Percentiles rank a stretch among this genome's conserved stretches.
Conservation (phyloP, 2,329 filamentous ascomycete genomes). For the Dothideomycetes sp. region DNA sequence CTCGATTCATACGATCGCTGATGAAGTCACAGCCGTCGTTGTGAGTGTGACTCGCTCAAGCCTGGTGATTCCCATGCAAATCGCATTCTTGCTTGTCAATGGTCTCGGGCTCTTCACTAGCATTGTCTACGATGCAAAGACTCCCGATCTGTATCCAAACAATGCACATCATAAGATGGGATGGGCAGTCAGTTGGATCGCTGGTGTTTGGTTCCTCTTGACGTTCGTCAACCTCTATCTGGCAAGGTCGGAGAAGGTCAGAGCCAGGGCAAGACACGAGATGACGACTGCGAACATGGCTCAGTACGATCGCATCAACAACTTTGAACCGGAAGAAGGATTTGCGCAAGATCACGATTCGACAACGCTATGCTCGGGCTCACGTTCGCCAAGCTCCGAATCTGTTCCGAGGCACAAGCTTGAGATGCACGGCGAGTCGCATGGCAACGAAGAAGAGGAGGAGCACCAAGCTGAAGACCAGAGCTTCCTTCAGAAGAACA, state of each 20-base stretch:
- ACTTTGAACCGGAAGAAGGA: slow-evolving; percentile 35
- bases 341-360: slow-evolving; percentile 21
- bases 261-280: slow-evolving; percentile 17
- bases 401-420: slow-evolving; percentile 17
- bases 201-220: slow-evolving; percentile 58
- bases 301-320: slow-evolving; percentile 28
- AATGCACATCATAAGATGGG: slow-evolving; percentile 78
- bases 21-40: slow-evolving; percentile 59
- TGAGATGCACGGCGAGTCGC: slow-evolving; percentile 14
- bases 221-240: slow-evolving; percentile 52
- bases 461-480: slow-evolving; percentile 36
- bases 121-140: slow-evolving; percentile 63
- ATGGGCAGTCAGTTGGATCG: slow-evolving; percentile 67
- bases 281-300: slow-evolving; percentile 23
- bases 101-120: slow-evolving; percentile 52
- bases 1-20: background rate
- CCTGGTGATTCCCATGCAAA: slow-evolving; percentile 60
- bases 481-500: slow-evolving; percentile 33
- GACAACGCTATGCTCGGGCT: slow-evolving; percentile 18
- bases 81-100: slow-evolving; percentile 40
- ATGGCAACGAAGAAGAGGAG: slow-evolving; percentile 39
- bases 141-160: slow-evolving; percentile 73
- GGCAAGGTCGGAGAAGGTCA: slow-evolving; percentile 30
- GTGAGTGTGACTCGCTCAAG: slow-evolving; percentile 73
- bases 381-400: slow-evolving; percentile 26